Evolutionary conservation across 2,329 filamentous ascomycete species (phyloP).

Genomic region (Pseudonectria buxi): DNA sequence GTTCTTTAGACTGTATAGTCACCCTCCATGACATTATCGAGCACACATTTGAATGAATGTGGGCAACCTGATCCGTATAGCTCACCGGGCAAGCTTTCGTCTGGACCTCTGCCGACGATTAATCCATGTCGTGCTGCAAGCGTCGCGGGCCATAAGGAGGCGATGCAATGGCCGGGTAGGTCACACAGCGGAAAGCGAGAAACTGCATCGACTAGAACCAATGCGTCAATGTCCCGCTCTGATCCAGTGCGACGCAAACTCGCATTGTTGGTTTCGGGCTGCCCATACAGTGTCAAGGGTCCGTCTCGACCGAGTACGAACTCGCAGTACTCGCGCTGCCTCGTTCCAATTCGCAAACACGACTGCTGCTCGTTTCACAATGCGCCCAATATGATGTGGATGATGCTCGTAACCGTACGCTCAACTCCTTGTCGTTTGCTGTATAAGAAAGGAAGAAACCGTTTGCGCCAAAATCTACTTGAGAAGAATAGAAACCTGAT

Average conservation of each 20-base stretch:
- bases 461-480: slow-evolving; percentile 23
- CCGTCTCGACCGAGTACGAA: background rate
- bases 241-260: slow-evolving; percentile 4
- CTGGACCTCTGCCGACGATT: too few species aligned
- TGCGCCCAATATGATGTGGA: slow-evolving; percentile 1
- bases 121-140: too few species aligned
- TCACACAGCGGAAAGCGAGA: too few species aligned
- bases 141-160: too few species aligned
- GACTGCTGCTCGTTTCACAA: background rate
- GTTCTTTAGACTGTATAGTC: too few species aligned
- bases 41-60: too few species aligned
- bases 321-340: background rate
- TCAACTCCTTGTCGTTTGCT: slow-evolving; percentile 17
- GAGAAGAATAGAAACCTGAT: slow-evolving; percentile 30
- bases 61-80: too few species aligned
- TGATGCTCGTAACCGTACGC: slow-evolving; percentile 5
- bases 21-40: too few species aligned
- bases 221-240: background rate
- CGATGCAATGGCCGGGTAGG: too few species aligned
- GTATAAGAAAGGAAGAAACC: slow-evolving; percentile 10
- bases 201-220: too few species aligned
- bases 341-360: slow-evolving; percentile 5
- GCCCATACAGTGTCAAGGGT: background rate
- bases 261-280: background rate
- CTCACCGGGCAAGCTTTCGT: too few species aligned